Base-by-base conservation (phyloP, 768 basidiomycete species). In the Tubosaeta sp. region DNA sequence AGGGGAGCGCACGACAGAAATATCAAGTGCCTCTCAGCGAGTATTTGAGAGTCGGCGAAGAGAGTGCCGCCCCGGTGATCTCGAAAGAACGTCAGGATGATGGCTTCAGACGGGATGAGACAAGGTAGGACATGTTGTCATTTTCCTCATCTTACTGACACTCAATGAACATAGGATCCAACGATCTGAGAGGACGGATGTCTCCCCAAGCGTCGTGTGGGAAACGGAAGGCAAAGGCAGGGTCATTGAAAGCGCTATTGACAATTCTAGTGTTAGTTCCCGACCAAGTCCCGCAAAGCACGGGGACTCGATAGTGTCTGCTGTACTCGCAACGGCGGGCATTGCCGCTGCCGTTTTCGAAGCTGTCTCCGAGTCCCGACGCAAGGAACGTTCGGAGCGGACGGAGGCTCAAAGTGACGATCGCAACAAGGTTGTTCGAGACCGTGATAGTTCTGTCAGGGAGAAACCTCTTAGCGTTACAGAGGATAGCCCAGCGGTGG, bases 11-110 rank as follows among this genome's bases (percentile, higher is more conserved):
- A 4, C 31, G 17, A 16, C 49, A 13, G 6, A 49, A 48, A 39
- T 65, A 65, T 43, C 50, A 49, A 38, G 64, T 64, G 0, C 64
- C 64, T 52, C 47, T 57, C 13, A 59, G 48, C 53, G 33, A 43
- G 27, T 54, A 59, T 22, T 26, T 65, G 44, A 27, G 29, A 26
- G 32, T 48, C 8, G 22, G 11, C 12, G 29, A 50, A 8, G n/a
- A 3, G 10, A 27, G 43, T 7, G 22, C 12, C 22, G 34, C 44
- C 8, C 10, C 22, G 31, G 51, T 43, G 17, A 47, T n/a, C 27
- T 35, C 38, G 9, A 52, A 35, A n/a, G 43, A 44, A 35, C 43
- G 31, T 31, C n/a, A 31, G 43, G 38, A 41, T 12, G 48, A 9
- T 26, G 17, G 2, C 5, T 42, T 39, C 16, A 11, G n/a, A 34